These are phyloP conservation scores for Vanilla planifolia DNA, from an alignment of 106 monocot species.

Conservation along the genomic window DNA sequence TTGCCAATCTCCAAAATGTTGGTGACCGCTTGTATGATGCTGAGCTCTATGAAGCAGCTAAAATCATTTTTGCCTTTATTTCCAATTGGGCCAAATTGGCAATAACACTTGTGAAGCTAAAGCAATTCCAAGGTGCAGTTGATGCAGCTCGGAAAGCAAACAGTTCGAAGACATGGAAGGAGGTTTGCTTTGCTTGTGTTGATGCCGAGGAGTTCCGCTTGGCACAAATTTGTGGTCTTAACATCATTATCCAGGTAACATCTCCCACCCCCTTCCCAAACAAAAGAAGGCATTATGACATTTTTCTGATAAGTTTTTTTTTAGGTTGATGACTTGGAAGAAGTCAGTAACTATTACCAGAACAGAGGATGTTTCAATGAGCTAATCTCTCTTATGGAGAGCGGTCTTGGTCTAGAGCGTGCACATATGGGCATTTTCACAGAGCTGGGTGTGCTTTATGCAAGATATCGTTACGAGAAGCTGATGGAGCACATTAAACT, in stretches of 20 bases:
- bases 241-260: constrained; percentile 89
- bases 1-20: constrained; percentile 97
- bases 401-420: constrained; percentile 91
- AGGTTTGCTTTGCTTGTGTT: constrained; percentile 98
- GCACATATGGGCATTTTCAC: constrained; percentile 99
- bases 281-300: no score
- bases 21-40: constrained; percentile 92
- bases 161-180: constrained; percentile 98
- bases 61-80: constrained; percentile 96
- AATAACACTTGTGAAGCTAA: constrained; percentile 76
- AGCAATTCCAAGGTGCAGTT: constrained; percentile 96
- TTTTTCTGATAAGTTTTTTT: background rate
- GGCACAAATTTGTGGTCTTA: constrained; percentile 94
- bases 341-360: constrained; percentile 95
- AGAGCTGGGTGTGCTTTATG: constrained; percentile 93
- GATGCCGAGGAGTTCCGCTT: constrained; percentile 97
- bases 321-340: constrained; percentile 98
- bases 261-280: no score
- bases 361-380: constrained; percentile 98
- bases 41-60: constrained; percentile 91
- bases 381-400: constrained; percentile 98
- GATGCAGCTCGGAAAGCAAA: constrained; percentile 99
- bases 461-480: constrained; percentile 86
- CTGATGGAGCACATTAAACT: constrained; percentile 99
- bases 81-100: constrained; percentile 99